Evolutionary conservation across 2,329 filamentous ascomycete species (phyloP), one percentile per base, ranked within the genome.

Genomic region (Colletotrichum karsti): DNA sequence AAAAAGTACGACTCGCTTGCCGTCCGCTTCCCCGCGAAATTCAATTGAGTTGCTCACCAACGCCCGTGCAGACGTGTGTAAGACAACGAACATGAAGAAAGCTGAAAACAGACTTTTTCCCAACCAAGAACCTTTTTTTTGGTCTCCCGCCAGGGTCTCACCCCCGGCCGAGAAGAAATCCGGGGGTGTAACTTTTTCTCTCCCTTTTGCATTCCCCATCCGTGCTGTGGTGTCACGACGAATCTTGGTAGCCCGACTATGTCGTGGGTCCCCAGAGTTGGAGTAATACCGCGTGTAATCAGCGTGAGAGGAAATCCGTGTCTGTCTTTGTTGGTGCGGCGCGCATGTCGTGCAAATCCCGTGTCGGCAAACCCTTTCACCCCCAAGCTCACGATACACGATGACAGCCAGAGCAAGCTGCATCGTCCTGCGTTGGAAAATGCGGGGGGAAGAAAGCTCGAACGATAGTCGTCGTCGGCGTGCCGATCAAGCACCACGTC

Each of bases 141-240:
- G n/a, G n/a, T n/a, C n/a, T n/a, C n/a, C n/a, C n/a, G n/a, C n/a
- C 55, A 58, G 28, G 41, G 55, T 58, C 55, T 58, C 55, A 48
- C 55, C 55, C 55, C 55, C 55, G 20, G 41, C 55, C 28, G 15
- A 39, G 22, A 54, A 55, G 3, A 30, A 60, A 41, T 57, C 20
- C 44, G 33, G 41, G 46, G 13, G 26, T 28, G 15, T 12, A 50
- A 30, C n/a, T 44, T 39, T 41, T 53, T n/a, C 5, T n/a, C 5
- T 51, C 53, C 28, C n/a, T 5, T 18, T 42, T 22, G 3, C 7
- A n/a, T 10, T 37, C 50, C 58, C 59, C 59, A 53, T 67, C 63
- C 51, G 59, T 67, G 59, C 59, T 53, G 51, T 18, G 33, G 63
- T 57, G 63, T 57, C 63, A 55, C 39, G 20, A 51, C 18, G 37